These are phyloP conservation scores for Colletotrichum sp. DNA, from an alignment of 2,329 filamentous ascomycete genomes.

Conservation along the genomic window DNA sequence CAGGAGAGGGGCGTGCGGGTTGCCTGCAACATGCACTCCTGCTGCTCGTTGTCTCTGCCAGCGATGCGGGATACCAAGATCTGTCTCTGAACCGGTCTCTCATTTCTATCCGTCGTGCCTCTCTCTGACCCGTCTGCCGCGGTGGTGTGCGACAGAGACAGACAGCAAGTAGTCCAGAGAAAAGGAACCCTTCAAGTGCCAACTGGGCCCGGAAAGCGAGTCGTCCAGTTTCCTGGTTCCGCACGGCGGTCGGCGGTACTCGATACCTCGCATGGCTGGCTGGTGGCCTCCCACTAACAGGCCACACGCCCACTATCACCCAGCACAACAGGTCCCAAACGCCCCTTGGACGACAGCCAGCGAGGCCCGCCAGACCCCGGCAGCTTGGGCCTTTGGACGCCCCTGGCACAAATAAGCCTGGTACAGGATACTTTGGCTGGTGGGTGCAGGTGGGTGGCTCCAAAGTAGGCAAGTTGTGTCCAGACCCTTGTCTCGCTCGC, in stretches of 20 bases:
- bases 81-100: constrained; percentile 7
- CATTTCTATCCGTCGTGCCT: constrained; percentile 9
- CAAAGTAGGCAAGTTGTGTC: neutral
- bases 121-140: constrained; percentile 9
- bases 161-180: neutral
- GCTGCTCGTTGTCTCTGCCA: constrained; percentile 5
- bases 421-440: neutral
- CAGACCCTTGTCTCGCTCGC: neutral
- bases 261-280: neutral
- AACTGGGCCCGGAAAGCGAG: neutral
- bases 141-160: constrained; percentile 16
- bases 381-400: neutral
- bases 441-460: neutral
- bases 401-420: neutral
- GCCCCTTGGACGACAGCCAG: neutral
- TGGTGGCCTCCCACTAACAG: constrained; percentile 1
- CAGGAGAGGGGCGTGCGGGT: neutral
- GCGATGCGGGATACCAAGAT: constrained; percentile 10
- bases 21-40: neutral
- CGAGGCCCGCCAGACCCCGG: neutral
- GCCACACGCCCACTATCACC: neutral
- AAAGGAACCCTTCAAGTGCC: neutral
- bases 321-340: neutral
- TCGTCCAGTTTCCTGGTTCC: neutral
- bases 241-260: neutral